Percentiles rank a stretch among this genome's conserved stretches.
Conservation (phyloP, 495 filamentous ascomycete species). For the Xylaria curta region DNA sequence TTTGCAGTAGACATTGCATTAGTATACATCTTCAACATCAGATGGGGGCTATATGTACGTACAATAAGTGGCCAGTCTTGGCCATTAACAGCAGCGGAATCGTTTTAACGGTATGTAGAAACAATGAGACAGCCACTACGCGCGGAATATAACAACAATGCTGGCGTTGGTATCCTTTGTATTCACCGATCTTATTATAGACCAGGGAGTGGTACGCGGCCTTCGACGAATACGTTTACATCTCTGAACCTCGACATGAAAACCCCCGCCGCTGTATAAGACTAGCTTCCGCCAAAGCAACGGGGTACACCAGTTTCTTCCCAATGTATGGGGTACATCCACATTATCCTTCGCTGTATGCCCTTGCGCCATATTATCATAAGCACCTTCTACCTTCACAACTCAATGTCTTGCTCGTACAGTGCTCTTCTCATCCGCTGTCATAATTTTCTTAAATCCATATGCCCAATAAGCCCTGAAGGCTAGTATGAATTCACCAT, state of each 20-base stretch:
- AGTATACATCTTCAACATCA: not conserved
- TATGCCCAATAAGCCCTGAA: conserved; percentile 7
- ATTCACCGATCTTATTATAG: conserved; percentile 10
- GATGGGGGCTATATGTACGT: not conserved
- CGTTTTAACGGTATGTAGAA: not conserved
- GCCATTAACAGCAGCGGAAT: not conserved
- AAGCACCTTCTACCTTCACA: conserved; percentile 14
- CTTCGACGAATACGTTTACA: conserved; percentile 16
- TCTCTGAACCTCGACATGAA: not conserved
- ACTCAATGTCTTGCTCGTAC: conserved; percentile 16
- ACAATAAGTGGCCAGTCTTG: not conserved
- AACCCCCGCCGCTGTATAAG: not conserved
- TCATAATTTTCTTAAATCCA: conserved; percentile 21
- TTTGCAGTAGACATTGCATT: not conserved
- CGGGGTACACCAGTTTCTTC: not conserved
- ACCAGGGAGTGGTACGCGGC: conserved; percentile 15
- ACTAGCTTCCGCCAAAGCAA: conserved; percentile 6
- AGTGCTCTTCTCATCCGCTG: conserved; percentile 10
- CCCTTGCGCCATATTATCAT: conserved; percentile 23
- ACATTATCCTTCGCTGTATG: conserved; percentile 12
- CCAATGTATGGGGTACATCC: conserved; percentile 4
- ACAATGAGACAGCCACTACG: not conserved
- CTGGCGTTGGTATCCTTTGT: conserved; percentile 4
- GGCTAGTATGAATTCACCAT: conserved; percentile 17
- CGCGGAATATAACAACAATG: not conserved